These are phyloP conservation scores for Starmerella stigmatis DNA, from an alignment of 805 yeast species.

Conservation along the genomic window DNA sequence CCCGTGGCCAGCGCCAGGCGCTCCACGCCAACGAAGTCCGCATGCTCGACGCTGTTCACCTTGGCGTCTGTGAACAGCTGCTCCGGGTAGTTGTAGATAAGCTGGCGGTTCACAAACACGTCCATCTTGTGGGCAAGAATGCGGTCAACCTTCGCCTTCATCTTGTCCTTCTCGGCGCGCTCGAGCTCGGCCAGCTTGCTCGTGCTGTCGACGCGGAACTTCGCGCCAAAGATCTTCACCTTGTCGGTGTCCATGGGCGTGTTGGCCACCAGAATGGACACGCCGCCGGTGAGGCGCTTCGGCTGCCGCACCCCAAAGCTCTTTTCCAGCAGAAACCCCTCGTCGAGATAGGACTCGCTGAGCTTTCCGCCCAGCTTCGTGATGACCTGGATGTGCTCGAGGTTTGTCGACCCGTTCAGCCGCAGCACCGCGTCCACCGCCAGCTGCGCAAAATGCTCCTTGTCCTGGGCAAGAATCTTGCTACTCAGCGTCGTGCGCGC, in stretches of 20 bases:
- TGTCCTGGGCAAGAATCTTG: constrained; percentile 89
- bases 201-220: constrained; percentile 91
- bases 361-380: constrained; percentile 89
- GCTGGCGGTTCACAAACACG: constrained; percentile 88
- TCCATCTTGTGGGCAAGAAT: constrained; percentile 79
- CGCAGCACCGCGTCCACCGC: constrained; percentile 92
- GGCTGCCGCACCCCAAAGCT: constrained; percentile 93
- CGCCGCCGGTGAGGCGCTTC: constrained; percentile 59
- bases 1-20: constrained; percentile 94
- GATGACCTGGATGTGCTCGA: constrained; percentile 86
- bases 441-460: constrained; percentile 72
- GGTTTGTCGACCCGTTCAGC: constrained; percentile 73
- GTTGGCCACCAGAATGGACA: constrained; percentile 82
- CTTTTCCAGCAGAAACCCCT: constrained; percentile 87
- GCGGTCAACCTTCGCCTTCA: constrained; percentile 80
- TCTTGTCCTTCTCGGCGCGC: constrained; percentile 86
- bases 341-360: constrained; percentile 85
- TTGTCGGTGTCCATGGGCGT: constrained; percentile 92
- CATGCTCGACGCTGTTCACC: constrained; percentile 91
- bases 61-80: constrained; percentile 80
- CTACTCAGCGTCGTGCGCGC: constrained; percentile 91
- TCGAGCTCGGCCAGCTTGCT: constrained; percentile 88
- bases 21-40: constrained; percentile 96
- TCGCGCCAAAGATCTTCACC: constrained; percentile 95
- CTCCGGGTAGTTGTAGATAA: constrained; percentile 97